Evolutionary conservation across 106 monocot species (phyloP), one percentile per base, ranked within the genome.

Genomic region (Apostasia ramifera): DNA sequence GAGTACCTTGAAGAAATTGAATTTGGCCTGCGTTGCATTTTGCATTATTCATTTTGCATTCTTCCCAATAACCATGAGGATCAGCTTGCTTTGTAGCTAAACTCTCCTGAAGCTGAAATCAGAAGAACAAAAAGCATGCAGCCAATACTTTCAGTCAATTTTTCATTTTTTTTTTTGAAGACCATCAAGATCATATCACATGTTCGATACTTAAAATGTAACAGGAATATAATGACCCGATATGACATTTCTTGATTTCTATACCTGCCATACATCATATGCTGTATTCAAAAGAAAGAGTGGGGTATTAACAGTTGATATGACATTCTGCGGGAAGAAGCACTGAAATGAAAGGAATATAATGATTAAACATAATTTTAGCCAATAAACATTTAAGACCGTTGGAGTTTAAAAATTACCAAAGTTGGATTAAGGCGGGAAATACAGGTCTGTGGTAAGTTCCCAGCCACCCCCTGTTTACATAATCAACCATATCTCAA

Each of bases 251-350:
- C 26, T 26, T 26, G 26, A 26, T 26, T 63, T 11, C 4, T 49
- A 9, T 77, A 97, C 97, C 97, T 98, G 97, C 97, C 97, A 98
- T 13, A 87, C 82, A 76, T 98, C 97, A 71, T 98, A 98, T 40
- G 92, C 97, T 2, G 92, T 56, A 71, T 98, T 98, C 77, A 98
- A 59, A 68, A 98, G 71, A 69, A 98, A 98, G 56, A 82, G 60
- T 68, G 97, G 97, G 1, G 97, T 98, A 44, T 74, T 80, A 72
- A 92, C 78, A 66, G 71, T 79, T 45, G 63, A 61, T 67, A 92
- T 48, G 42, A 98, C 45, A 55, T 98, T 79, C 74, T 98, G 87
- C 6, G 97, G 97, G 72, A 98, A 98, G 71, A 98, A 98, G 57
- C 97, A 98, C 97, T 98, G 89, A 75, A 86, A 8, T 61, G 63